phyloP scores from a whole-genome alignment of 345 rosid species.

The Cochlearia excelsa region DNA sequence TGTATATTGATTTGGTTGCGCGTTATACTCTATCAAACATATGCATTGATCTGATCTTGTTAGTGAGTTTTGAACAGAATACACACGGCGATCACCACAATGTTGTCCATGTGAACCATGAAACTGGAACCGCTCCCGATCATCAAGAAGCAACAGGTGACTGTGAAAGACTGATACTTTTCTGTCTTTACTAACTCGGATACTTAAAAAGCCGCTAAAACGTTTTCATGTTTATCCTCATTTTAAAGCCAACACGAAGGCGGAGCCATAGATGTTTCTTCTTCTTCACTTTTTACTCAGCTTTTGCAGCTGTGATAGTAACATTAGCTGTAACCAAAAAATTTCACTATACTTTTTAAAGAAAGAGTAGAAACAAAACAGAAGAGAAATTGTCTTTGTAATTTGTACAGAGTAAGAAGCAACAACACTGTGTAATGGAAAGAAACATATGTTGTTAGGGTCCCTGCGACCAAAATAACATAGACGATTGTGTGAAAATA shows the following conservation, averaged over 20 bases:
- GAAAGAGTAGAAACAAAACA: background rate
- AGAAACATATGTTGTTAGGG: background rate
- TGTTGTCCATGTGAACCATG: constrained; percentile 63
- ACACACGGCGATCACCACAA: constrained; percentile 59
- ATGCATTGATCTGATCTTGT: constrained; percentile 20
- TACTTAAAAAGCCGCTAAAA: background rate
- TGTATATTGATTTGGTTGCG: constrained; percentile 28
- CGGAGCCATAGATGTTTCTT: constrained; percentile 1
- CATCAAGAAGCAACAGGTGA: constrained; percentile 13
- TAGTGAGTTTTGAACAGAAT: constrained; percentile 36
- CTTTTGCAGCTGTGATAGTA: constrained; percentile 5
- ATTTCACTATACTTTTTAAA: background rate
- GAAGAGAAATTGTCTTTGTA: constrained; percentile 19
- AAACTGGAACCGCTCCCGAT: constrained; percentile 33
- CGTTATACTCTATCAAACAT: background rate
- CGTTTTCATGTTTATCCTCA: background rate
- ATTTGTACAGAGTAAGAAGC: constrained; percentile 5
- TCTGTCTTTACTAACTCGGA: background rate
- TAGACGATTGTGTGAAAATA: no score
- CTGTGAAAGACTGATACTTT: background rate
- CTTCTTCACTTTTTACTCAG: constrained; percentile 8
- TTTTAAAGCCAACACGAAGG: constrained; percentile 12
- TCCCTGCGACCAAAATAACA: no score
- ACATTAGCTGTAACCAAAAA: background rate
- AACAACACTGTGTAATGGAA: constrained; percentile 1